Conservation (phyloP, 768 basidiomycete genomes). For the Phlebiopsis flavidoalba region DNA sequence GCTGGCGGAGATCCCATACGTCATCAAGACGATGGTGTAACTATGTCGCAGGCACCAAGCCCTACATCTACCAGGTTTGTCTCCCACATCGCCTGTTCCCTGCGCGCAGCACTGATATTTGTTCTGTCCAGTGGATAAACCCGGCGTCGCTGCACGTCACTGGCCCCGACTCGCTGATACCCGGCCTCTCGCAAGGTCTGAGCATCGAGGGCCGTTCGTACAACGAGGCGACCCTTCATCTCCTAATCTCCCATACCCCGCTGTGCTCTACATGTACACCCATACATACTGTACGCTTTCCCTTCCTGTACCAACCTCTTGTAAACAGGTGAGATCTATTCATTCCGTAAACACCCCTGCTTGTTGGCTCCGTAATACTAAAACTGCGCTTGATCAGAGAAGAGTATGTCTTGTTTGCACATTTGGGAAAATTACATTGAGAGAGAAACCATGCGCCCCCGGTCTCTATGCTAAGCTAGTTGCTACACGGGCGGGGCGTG, state of each 20-base stretch:
- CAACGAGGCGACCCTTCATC: slow-evolving; percentile 87
- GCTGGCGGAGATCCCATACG: slow-evolving; percentile 89
- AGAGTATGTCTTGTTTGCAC: neutral
- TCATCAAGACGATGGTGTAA: slow-evolving; percentile 90
- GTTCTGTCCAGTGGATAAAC: slow-evolving; percentile 47
- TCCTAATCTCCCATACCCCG: slow-evolving; percentile 35
- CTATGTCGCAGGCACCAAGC: slow-evolving; percentile 91
- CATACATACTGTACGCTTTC: neutral
- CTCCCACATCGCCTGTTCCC: neutral
- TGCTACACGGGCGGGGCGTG: neutral
- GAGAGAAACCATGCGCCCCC: neutral
- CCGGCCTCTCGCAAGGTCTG: slow-evolving; percentile 33
- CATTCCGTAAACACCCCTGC: neutral
- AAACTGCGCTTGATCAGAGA: neutral
- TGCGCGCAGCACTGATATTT: neutral
- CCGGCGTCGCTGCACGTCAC: slow-evolving; percentile 44
- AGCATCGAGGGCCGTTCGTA: slow-evolving; percentile 69
- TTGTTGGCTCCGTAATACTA: neutral
- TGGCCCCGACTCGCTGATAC: slow-evolving; percentile 35
- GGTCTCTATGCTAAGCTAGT: neutral
- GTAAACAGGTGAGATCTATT: slow-evolving; percentile 1
- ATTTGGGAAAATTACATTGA: neutral
- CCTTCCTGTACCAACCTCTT: neutral
- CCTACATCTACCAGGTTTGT: slow-evolving; percentile 88
- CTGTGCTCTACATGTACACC: neutral